Conservation (phyloP, 2,329 filamentous ascomycete species). For the Pseudogymnoascus sp. region DNA sequence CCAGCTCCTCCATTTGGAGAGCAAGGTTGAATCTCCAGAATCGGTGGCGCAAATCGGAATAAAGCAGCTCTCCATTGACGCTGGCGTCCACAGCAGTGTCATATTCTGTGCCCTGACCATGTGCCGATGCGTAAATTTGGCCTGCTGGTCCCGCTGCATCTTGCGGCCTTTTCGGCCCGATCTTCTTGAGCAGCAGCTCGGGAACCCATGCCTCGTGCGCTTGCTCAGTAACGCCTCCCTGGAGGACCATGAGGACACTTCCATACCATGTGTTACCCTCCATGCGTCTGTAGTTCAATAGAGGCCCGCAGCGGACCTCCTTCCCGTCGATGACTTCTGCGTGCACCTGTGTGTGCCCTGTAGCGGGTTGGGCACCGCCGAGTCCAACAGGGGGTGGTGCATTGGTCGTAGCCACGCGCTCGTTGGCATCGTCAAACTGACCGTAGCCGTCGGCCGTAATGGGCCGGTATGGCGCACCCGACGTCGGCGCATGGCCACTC, state of each 20-base stretch:
- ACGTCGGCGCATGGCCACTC: neutral
- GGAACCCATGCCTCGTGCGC: slow-evolving; percentile 46
- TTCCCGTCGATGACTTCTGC: slow-evolving; percentile 27
- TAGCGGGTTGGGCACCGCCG: neutral
- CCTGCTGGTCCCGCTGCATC: slow-evolving; percentile 20
- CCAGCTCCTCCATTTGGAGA: slow-evolving; percentile 62
- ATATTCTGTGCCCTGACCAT: slow-evolving; percentile 4
- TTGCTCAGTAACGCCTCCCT: slow-evolving; percentile 52
- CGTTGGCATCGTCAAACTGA: neutral
- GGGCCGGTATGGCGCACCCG: slow-evolving; percentile 37
- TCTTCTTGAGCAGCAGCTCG: slow-evolving; percentile 44
- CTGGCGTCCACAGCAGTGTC: slow-evolving; percentile 22
- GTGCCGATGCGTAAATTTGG: slow-evolving; percentile 24
- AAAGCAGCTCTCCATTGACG: slow-evolving; percentile 51
- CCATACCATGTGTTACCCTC: slow-evolving; percentile 67
- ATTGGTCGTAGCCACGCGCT: neutral
- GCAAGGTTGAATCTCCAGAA: slow-evolving; percentile 90
- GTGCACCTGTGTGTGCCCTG: neutral
- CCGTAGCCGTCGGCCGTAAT: slow-evolving; percentile 33
- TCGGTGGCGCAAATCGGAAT: slow-evolving; percentile 62
- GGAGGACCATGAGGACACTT: slow-evolving; percentile 76
- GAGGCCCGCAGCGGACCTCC: slow-evolving; percentile 62
- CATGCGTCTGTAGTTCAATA: slow-evolving; percentile 73
- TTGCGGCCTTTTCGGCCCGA: neutral
- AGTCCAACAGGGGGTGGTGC: neutral